These are phyloP conservation scores for Leccinellum rugosiceps DNA, from an alignment of 768 basidiomycete genomes.

Conservation along the genomic window DNA sequence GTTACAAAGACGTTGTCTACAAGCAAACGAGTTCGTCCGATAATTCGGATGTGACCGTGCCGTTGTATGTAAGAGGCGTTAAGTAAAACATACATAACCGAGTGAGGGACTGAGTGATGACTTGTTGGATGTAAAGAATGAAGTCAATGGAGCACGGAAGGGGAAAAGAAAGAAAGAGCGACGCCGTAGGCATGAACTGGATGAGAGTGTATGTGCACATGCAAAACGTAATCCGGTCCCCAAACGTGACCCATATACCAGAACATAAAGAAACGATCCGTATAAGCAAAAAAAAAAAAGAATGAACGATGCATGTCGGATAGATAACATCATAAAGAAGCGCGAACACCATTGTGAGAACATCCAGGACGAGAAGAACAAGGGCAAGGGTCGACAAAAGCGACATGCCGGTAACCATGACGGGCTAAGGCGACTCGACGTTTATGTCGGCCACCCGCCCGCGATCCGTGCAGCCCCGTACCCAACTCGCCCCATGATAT, in stretches of 20 bases:
- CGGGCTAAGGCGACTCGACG: not conserved
- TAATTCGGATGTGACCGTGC: not conserved
- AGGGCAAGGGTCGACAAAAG: not conserved
- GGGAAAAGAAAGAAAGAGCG: slow-evolving; percentile 11
- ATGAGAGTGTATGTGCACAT: slow-evolving; percentile 1
- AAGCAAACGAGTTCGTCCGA: not conserved
- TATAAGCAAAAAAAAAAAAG: not conserved
- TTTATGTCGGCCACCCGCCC: slow-evolving; percentile 75
- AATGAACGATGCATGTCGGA: slow-evolving; percentile 9
- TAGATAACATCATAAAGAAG: slow-evolving; percentile 19
- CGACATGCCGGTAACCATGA: not conserved
- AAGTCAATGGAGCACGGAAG: not conserved
- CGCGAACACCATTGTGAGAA: slow-evolving; percentile 12
- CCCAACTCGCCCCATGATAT: slow-evolving; percentile 64
- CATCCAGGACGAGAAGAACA: slow-evolving; percentile 11
- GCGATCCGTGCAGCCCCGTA: slow-evolving; percentile 74
- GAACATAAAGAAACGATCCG: slow-evolving; percentile 5
- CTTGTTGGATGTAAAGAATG: not conserved
- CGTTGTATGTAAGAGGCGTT: not conserved
- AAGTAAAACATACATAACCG: slow-evolving; percentile 9
- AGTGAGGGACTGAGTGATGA: slow-evolving; percentile 1
- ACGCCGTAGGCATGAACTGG: not conserved
- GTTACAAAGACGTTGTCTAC: slow-evolving; percentile 11
- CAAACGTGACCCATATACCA: slow-evolving; percentile 9
- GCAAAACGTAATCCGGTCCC: slow-evolving; percentile 9